phyloP scores from a whole-genome alignment of 2,329 filamentous ascomycete species.

The Clonostachys chloroleuca region DNA sequence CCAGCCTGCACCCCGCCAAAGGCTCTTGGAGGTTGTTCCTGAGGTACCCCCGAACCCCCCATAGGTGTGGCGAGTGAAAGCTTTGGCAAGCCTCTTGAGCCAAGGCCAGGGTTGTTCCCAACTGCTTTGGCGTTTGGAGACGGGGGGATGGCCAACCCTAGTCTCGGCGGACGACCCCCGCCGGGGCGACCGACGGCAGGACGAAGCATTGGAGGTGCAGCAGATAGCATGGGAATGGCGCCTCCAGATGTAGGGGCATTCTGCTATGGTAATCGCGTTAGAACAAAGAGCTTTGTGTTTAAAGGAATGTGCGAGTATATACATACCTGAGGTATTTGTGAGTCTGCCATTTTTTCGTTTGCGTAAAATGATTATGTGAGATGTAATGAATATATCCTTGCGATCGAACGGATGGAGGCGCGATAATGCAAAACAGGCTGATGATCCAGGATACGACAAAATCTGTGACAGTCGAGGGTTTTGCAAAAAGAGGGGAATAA shows the following conservation, averaged over 20 bases:
- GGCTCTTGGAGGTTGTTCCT: constrained; percentile 55
- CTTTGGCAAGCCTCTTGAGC: constrained; percentile 61
- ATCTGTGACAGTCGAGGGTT: too few species aligned
- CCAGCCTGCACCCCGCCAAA: constrained; percentile 50
- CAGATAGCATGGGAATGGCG: background rate
- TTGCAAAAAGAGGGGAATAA: too few species aligned
- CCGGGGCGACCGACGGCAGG: constrained; percentile 69
- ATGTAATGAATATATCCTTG: too few species aligned
- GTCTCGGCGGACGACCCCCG: constrained; percentile 64
- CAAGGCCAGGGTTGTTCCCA: constrained; percentile 38
- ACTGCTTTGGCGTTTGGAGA: constrained; percentile 81
- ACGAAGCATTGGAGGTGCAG: constrained; percentile 63
- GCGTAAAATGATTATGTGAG: too few species aligned
- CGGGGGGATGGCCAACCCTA: constrained; percentile 86
- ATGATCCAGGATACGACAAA: too few species aligned
- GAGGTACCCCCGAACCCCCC: constrained; percentile 70
- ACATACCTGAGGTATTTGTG: too few species aligned
- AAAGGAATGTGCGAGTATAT: too few species aligned
- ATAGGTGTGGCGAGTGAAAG: constrained; percentile 84
- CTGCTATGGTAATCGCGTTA: too few species aligned
- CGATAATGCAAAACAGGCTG: too few species aligned
- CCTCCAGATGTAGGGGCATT: background rate
- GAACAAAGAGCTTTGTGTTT: too few species aligned
- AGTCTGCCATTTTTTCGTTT: too few species aligned
- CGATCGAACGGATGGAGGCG: too few species aligned